Percentiles rank a stretch among this genome's conserved stretches.
These are phyloP conservation scores for Botrytis paeoniae DNA, from an alignment of 2,329 filamentous ascomycete species.

Conservation along the genomic window DNA sequence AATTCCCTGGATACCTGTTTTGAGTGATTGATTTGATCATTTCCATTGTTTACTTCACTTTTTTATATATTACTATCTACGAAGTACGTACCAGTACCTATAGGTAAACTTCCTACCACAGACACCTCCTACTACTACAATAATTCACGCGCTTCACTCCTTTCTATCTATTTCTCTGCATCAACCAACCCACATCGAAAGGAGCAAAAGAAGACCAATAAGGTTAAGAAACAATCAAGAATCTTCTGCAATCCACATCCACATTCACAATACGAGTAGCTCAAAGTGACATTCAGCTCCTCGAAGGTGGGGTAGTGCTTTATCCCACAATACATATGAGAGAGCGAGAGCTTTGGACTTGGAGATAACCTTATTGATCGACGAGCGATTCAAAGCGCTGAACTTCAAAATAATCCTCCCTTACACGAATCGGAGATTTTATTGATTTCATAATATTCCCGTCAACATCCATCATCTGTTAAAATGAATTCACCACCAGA, in stretches of 20 bases:
- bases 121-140: too few species aligned
- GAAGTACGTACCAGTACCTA: too few species aligned
- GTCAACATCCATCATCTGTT: background rate
- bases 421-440: background rate
- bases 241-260: background rate
- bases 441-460: background rate
- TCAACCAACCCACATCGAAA: background rate
- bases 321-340: background rate
- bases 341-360: background rate
- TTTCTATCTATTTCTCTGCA: background rate
- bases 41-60: background rate
- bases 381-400: background rate
- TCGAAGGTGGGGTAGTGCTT: background rate
- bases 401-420: background rate
- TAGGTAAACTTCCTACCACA: background rate
- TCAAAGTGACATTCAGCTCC: background rate
- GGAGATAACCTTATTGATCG: background rate
- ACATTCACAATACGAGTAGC: background rate
- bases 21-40: background rate
- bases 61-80: too few species aligned
- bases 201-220: background rate
- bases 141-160: background rate
- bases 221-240: background rate
- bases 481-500: constrained; percentile 15
- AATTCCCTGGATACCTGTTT: background rate